A percentile compares a stretch with the other conserved stretches of the same genome.
Evolutionary conservation across 73 alveolate species (phyloP).

Genomic region (Symbiodinium natans): DNA sequence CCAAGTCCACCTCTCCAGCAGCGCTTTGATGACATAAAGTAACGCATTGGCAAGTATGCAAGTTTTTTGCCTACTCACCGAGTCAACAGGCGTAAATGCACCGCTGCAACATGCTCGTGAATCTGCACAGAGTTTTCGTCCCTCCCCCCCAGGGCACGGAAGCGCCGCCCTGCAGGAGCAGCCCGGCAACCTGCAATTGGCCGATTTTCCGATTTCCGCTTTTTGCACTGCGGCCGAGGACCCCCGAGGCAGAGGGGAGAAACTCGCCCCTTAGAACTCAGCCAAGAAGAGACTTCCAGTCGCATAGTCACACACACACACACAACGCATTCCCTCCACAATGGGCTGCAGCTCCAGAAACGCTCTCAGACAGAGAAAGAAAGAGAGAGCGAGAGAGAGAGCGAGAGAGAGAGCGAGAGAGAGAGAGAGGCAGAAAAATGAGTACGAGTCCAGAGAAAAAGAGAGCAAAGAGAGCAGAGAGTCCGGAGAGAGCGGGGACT

Average conservation of each 20-base stretch:
- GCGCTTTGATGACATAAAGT: background rate
- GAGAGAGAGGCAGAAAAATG: background rate
- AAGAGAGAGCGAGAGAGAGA: too few species aligned
- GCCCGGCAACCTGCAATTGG: slow-evolving; percentile 9
- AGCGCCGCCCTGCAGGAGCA: slow-evolving; percentile 57
- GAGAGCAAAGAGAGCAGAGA: too few species aligned
- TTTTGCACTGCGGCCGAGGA: background rate
- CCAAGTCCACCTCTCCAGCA: slow-evolving; percentile 19
- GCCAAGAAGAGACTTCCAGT: too few species aligned
- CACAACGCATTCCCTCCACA: background rate
- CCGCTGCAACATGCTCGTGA: background rate
- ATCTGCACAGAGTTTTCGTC: too few species aligned
- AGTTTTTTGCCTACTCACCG: too few species aligned
- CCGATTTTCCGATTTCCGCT: background rate
- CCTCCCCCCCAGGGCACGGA: slow-evolving; percentile 23
- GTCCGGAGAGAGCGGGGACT: too few species aligned
- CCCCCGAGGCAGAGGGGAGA: too few species aligned
- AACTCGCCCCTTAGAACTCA: too few species aligned
- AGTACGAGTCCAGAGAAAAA: background rate
- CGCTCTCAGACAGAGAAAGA: background rate
- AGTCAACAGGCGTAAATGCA: too few species aligned
- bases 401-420: too few species aligned
- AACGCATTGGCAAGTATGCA: too few species aligned
- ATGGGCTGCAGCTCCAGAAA: background rate
- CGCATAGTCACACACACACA: background rate